Evolutionary conservation across 495 filamentous ascomycete genomes (phyloP), one percentile per base, ranked within the genome.

Genomic region (Platismatia glauca): DNA sequence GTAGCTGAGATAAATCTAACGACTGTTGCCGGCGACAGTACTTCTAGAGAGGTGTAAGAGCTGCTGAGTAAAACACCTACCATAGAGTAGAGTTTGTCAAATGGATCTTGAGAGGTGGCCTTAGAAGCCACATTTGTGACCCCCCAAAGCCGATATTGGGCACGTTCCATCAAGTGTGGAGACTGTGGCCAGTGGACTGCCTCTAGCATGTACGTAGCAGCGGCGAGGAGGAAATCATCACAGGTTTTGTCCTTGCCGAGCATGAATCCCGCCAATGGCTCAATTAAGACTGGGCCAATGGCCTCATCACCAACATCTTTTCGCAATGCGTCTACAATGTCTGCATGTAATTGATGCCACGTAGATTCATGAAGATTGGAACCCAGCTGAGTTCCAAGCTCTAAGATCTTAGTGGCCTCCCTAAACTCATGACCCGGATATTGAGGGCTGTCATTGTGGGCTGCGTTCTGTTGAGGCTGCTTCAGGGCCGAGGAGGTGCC

Each of bases 261-360:
- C 2, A 85, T 43, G 5, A 66, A 69, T 55, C 83, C 84, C 7
- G 89, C 82, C 27, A 96, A 70, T 13, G 89, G 90, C 61, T 92
- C 90, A 34, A 90, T 76, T 16, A 89, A 77, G 34, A 82, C 78
- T 24, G 83, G 75, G 4, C 83, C 80, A 29, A 85, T 76, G 3
- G 80, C 82, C 7, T 77, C 79, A 62, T 89, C 84, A 8, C 90
- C 89, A 46, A 82, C 81, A 64, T 93, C 87, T 12, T 76, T 74
- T 55, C 78, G 79, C 15, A 87, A 81, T 55, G 81, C 79, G n/a
- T 75, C 74, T 18, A 82, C 74, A 22, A 89, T 77, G 3, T 78
- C 73, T 15, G 79, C 73, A 56, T 90, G 82, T 0, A 95, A 71
- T 8, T 76, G 69, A 58, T 80, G 73, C 89, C 89, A 93, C 33